Conservation (phyloP, 352 stramenopile species). For the Pythium vanterpoolii region DNA sequence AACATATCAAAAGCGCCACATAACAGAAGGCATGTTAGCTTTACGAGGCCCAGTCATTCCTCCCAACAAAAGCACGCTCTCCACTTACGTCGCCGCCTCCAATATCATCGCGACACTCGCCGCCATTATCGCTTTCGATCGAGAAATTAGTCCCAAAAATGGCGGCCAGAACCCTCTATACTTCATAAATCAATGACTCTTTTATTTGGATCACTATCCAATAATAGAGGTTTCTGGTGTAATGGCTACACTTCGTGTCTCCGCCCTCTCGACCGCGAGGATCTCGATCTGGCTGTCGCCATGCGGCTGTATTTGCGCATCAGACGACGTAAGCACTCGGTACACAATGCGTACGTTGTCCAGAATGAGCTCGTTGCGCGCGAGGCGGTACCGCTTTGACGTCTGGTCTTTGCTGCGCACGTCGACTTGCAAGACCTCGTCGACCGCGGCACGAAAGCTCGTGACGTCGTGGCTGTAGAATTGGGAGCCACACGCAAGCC, state of each 20-base stretch:
- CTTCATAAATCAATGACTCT: background rate
- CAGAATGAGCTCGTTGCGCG: slow-evolving; percentile 45
- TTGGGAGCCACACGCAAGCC: slow-evolving; percentile 35
- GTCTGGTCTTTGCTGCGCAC: slow-evolving; percentile 79
- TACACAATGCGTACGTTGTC: slow-evolving; percentile 62
- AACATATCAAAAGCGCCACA: background rate
- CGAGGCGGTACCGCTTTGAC: slow-evolving; percentile 33
- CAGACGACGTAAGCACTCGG: slow-evolving; percentile 10
- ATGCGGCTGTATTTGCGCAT: background rate
- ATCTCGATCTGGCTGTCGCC: slow-evolving; percentile 23
- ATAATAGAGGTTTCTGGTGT: background rate
- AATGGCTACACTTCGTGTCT: slow-evolving; percentile 9
- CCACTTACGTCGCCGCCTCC: slow-evolving; percentile 5
- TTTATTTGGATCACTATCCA: background rate
- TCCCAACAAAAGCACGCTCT: background rate
- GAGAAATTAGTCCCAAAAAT: slow-evolving; percentile 3
- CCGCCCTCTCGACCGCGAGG: slow-evolving; percentile 18
- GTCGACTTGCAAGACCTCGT: slow-evolving; percentile 67
- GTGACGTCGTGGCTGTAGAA: slow-evolving; percentile 37
- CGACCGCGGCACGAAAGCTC: slow-evolving; percentile 41
- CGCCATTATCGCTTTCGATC: slow-evolving; percentile 20
- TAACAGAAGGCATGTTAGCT: background rate
- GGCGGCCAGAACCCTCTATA: background rate
- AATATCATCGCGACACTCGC: slow-evolving; percentile 28
- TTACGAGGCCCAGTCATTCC: background rate